Conservation (phyloP, 768 basidiomycete genomes). For the Polyporus arcularius region DNA sequence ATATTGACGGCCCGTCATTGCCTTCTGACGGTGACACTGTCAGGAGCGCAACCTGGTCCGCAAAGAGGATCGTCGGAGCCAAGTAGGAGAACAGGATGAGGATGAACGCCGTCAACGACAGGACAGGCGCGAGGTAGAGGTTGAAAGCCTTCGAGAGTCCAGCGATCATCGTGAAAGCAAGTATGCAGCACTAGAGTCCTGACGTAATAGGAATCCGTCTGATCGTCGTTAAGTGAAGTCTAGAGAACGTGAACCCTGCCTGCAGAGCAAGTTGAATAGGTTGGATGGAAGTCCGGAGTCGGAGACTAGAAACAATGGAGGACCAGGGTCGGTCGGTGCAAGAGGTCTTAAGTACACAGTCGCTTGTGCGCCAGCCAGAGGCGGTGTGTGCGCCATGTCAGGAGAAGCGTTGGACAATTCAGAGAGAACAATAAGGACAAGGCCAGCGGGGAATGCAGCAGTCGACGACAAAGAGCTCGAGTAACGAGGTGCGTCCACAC, state of each 20-base stretch:
- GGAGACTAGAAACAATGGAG: constrained; percentile 12
- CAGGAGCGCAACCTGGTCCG: constrained; percentile 63
- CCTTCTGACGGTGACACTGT: constrained; percentile 50
- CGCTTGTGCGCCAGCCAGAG: not conserved
- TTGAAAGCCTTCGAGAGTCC: constrained; percentile 68
- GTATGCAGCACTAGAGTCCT: not conserved
- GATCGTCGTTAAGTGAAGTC: not conserved
- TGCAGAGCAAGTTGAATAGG: constrained; percentile 14
- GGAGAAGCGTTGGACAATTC: constrained; percentile 4
- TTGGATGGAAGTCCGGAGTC: not conserved
- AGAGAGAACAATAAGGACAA: constrained; percentile 20
- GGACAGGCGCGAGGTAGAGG: constrained; percentile 65
- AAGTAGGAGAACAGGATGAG: constrained; percentile 68
- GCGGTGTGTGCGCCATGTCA: not conserved
- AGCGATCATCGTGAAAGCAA: constrained; percentile 56
- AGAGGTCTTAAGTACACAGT: constrained; percentile 14
- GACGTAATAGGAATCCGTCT: not conserved
- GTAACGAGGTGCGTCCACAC: constrained; percentile 14
- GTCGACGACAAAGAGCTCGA: constrained; percentile 7
- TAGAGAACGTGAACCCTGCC: constrained; percentile 19
- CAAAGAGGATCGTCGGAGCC: constrained; percentile 63
- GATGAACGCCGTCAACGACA: constrained; percentile 65
- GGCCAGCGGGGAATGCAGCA: constrained; percentile 1
- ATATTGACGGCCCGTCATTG: constrained; percentile 69
- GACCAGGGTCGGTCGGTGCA: not conserved